A percentile compares a stretch with the other conserved stretches of the same genome.
phyloP scores from a whole-genome alignment of 148 eudicot genomes.

The Limonium bicolor region DNA sequence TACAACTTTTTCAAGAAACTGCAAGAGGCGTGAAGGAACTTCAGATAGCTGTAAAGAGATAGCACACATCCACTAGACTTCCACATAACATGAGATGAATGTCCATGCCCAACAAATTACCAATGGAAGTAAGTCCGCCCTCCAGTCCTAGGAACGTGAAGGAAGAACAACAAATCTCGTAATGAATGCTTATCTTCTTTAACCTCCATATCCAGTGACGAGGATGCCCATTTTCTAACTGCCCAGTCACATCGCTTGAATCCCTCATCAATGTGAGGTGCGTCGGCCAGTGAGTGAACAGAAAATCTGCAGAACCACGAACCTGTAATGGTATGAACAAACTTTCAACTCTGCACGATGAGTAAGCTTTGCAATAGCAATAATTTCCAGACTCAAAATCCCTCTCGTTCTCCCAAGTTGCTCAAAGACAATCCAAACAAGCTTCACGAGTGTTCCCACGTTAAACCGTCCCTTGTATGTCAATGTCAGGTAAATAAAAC shows the following conservation, averaged over 20 bases:
- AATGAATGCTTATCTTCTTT: slow-evolving; percentile 55
- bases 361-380: background rate
- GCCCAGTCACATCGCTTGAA: slow-evolving; percentile 38
- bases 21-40: slow-evolving; percentile 9
- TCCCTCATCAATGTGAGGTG: slow-evolving; percentile 22
- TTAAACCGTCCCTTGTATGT: too few species aligned
- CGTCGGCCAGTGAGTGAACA: slow-evolving; percentile 13
- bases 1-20: slow-evolving; percentile 86
- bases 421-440: too few species aligned
- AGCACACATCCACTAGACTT: too few species aligned
- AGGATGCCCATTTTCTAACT: slow-evolving; percentile 66
- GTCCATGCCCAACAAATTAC: slow-evolving; percentile 19
- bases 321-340: background rate
- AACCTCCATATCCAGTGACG: slow-evolving; percentile 32
- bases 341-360: background rate
- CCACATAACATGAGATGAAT: too few species aligned
- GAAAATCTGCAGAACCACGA: background rate
- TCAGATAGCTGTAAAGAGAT: background rate
- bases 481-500: background rate
- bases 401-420: too few species aligned
- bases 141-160: slow-evolving; percentile 90
- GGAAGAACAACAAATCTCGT: slow-evolving; percentile 69
- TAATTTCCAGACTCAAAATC: background rate
- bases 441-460: too few species aligned
- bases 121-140: slow-evolving; percentile 82